These are phyloP conservation scores for Deinandra increscens DNA, from an alignment of 129 eudicot genomes.

Conservation along the genomic window DNA sequence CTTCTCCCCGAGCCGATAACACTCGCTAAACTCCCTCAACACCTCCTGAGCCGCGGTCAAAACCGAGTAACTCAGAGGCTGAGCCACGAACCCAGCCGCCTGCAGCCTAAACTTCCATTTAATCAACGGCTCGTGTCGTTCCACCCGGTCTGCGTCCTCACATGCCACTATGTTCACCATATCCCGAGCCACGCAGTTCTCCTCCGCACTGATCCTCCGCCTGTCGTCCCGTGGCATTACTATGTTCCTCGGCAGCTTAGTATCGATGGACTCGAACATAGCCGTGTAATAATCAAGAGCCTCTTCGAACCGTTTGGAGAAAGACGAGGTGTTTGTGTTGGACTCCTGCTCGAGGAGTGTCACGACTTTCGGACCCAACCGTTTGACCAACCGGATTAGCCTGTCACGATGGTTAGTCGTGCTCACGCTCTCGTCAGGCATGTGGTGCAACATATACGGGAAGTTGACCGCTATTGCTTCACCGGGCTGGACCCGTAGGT, in stretches of 20 bases:
- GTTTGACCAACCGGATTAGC: slow-evolving; percentile 46
- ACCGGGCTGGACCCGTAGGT: slow-evolving; percentile 36
- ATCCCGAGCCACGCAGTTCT: slow-evolving; percentile 59
- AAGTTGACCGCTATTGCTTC: slow-evolving; percentile 60
- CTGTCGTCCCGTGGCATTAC: slow-evolving; percentile 40
- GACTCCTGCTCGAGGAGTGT: slow-evolving; percentile 65
- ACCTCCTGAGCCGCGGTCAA: slow-evolving; percentile 23
- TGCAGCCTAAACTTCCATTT: slow-evolving; percentile 57
- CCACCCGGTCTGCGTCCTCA: slow-evolving; percentile 53
- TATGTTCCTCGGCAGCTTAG: slow-evolving; percentile 37
- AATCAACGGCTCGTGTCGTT: slow-evolving; percentile 58
- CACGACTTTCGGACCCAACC: slow-evolving; percentile 44
- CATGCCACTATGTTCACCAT: slow-evolving; percentile 59
- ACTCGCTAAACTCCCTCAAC: slow-evolving; percentile 40
- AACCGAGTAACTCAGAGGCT: slow-evolving; percentile 42
- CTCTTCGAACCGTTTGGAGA: slow-evolving; percentile 46
- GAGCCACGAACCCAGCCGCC: slow-evolving; percentile 46
- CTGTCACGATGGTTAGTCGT: slow-evolving; percentile 53
- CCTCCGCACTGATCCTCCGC: slow-evolving; percentile 54
- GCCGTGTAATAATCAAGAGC: slow-evolving; percentile 57
- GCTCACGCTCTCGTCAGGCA: slow-evolving; percentile 68
- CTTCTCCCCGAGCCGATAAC: slow-evolving; percentile 29
- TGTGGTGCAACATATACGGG: slow-evolving; percentile 62
- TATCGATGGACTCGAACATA: slow-evolving; percentile 57
- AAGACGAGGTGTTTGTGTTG: slow-evolving; percentile 53